Base-by-base conservation (phyloP, 495 filamentous ascomycete genomes). In the Podospora sp. region DNA sequence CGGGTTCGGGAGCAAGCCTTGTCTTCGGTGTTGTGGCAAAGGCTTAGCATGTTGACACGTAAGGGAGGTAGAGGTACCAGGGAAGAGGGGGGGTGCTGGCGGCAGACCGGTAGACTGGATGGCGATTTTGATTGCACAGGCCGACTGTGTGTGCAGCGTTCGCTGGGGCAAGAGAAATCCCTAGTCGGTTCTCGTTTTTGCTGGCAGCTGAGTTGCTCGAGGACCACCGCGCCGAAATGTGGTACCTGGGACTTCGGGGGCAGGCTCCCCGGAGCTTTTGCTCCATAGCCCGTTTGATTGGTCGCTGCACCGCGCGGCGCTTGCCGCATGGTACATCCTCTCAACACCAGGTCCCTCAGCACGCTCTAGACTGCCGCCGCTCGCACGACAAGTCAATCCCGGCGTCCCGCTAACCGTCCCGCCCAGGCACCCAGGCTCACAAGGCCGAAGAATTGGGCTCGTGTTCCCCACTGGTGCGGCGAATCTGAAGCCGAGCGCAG, bases 241-340 rank as follows among this genome's bases (percentile, higher is more conserved):
- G 68, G 70, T 74, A 70, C 71, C 71, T 68, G 57, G 63, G 29
- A 12, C 21, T 27, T 21, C 35, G 33, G 11, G 73, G 69, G 60
- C 67, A 73, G 36, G 68, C 67, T 67, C 60, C 21, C 75, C 77
- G 77, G 77, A 80, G 76, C 73, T 74, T 71, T 71, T 59, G 72
- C 76, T 80, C 77, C 77, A 3, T 65, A 24, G 9, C 5, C 11
- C 52, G 35, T 66, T 26, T 80, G 78, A 78, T 80, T 72, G 75
- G 76, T 60, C 40, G 53, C 52, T 50, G 57, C 68, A 65, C 62
- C 72, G 70, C 65, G 72, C 73, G 62, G 76, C 75, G 75, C 75
- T 77, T 78, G 75, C 76, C 71, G 29, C 68, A 29, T 5, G 52
- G 36, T 58, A 33, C 22, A 20, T 40, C 20, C n/a, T 25, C 21